Conservation (phyloP, 2,329 filamentous ascomycete genomes). For the Fusarium sp. region DNA sequence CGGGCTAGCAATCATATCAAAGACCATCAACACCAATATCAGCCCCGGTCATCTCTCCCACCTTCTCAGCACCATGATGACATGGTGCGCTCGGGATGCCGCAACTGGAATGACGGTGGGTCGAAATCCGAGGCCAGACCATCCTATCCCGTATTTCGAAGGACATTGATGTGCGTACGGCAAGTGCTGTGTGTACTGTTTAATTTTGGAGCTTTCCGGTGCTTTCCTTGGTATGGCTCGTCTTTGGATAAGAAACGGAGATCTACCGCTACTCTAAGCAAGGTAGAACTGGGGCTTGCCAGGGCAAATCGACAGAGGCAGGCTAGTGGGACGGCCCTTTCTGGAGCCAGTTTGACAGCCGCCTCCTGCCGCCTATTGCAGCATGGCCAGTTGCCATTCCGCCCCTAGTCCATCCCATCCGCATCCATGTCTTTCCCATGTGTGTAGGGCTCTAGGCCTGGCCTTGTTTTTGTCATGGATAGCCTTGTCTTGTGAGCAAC, state of each 20-base stretch:
- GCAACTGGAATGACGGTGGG: slow-evolving; percentile 49
- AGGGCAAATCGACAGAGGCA: slow-evolving; percentile 42
- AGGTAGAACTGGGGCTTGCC: slow-evolving; percentile 38
- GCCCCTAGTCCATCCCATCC: slow-evolving; percentile 39
- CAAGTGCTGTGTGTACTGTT: slow-evolving; percentile 5
- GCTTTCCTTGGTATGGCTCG: slow-evolving; percentile 28
- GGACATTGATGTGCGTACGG: slow-evolving; percentile 17
- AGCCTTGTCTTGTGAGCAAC: slow-evolving; percentile 24
- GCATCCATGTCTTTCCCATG: slow-evolving; percentile 34
- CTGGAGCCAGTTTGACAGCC: slow-evolving; percentile 49
- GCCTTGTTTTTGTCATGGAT: slow-evolving; percentile 12
- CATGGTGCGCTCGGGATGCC: slow-evolving; percentile 46
- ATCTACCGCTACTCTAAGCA: slow-evolving; percentile 43
- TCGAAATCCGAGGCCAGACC: slow-evolving; percentile 30
- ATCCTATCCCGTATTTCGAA: slow-evolving; percentile 30
- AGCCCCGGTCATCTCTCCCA: slow-evolving; percentile 20
- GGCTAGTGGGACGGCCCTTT: slow-evolving; percentile 49
- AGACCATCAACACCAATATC: slow-evolving; percentile 9
- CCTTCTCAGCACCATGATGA: slow-evolving; percentile 36
- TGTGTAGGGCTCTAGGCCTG: slow-evolving; percentile 31
- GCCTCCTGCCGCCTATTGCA: slow-evolving; percentile 43
- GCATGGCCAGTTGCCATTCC: slow-evolving; percentile 44
- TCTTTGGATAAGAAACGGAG: slow-evolving; percentile 27
- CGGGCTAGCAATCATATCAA: slow-evolving; percentile 21
- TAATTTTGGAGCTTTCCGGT: slow-evolving; percentile 22